These are phyloP conservation scores for Amyloporia xantha DNA, from an alignment of 768 basidiomycete species.

Conservation along the genomic window DNA sequence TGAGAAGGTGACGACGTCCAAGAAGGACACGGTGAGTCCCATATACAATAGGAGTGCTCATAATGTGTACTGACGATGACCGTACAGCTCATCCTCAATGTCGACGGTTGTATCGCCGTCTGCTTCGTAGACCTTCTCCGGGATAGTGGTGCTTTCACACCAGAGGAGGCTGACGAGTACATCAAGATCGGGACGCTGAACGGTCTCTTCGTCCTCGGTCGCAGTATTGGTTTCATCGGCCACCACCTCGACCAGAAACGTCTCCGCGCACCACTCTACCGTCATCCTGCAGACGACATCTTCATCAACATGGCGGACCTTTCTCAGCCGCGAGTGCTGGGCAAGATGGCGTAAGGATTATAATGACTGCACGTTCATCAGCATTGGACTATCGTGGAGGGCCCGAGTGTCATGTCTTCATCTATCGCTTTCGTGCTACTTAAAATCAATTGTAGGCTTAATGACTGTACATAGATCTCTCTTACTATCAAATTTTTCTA, in stretches of 20 bases:
- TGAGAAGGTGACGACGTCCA: slow-evolving; percentile 94
- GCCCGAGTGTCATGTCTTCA: too few species aligned
- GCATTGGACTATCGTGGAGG: too few species aligned
- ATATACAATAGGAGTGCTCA: too few species aligned
- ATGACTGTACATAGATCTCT: too few species aligned
- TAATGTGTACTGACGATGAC: slow-evolving; percentile 1
- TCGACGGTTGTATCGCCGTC: slow-evolving; percentile 92
- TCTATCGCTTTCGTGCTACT: too few species aligned
- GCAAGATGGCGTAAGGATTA: slow-evolving; percentile 24
- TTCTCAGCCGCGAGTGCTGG: slow-evolving; percentile 74
- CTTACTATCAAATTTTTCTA: too few species aligned
- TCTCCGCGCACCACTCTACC: slow-evolving; percentile 86
- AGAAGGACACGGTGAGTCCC: slow-evolving; percentile 85
- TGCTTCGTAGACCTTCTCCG: slow-evolving; percentile 94
- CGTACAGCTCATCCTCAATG: slow-evolving; percentile 81
- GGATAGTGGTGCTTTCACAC: slow-evolving; percentile 89
- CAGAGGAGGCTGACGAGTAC: slow-evolving; percentile 96
- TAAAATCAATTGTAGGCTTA: too few species aligned
- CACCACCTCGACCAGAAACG: slow-evolving; percentile 97
- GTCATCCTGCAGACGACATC: slow-evolving; percentile 92
- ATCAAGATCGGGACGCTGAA: slow-evolving; percentile 95
- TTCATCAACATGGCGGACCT: slow-evolving; percentile 92
- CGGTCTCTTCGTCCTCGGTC: slow-evolving; percentile 94
- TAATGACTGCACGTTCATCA: too few species aligned
- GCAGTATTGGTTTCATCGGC: slow-evolving; percentile 96